phyloP scores from a whole-genome alignment of 106 monocot genomes.

The Allium fistulosum region DNA sequence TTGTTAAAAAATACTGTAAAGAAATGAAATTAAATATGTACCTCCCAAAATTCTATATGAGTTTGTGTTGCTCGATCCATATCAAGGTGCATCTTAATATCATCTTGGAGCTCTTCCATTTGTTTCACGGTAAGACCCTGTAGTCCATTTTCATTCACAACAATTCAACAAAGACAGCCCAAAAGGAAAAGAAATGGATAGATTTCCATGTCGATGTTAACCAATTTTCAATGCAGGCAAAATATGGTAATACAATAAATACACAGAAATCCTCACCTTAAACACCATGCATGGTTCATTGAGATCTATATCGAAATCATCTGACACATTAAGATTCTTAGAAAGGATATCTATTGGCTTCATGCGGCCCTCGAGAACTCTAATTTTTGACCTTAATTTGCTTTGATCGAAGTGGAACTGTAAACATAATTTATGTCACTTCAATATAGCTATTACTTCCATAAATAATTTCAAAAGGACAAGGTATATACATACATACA shows the following conservation, averaged over 20 bases:
- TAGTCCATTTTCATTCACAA: neutral
- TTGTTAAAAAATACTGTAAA: slow-evolving; percentile 10
- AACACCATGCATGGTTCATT: slow-evolving; percentile 91
- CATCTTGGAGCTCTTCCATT: slow-evolving; percentile 86
- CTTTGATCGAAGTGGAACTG: slow-evolving; percentile 99
- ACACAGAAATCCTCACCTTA: slow-evolving; percentile 61
- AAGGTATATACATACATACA: too few relatives aligned
- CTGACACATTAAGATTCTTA: slow-evolving; percentile 44
- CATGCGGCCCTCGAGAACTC: slow-evolving; percentile 77
- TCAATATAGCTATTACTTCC: neutral
- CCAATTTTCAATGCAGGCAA: too few relatives aligned
- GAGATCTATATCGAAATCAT: slow-evolving; percentile 89
- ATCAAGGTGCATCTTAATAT: slow-evolving; percentile 92
- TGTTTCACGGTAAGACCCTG: slow-evolving; percentile 90
- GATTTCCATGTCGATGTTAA: too few relatives aligned
- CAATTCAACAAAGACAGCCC: too few relatives aligned
- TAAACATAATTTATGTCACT: slow-evolving; percentile 3
- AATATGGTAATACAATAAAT: too few relatives aligned
- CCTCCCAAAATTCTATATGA: too few relatives aligned
- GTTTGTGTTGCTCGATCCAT: slow-evolving; percentile 35
- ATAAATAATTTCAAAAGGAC: neutral
- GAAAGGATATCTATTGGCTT: slow-evolving; percentile 91
- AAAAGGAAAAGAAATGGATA: too few relatives aligned
- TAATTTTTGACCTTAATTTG: slow-evolving; percentile 83
- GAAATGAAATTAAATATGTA: too few relatives aligned